Evolutionary conservation across 2,329 filamentous ascomycete genomes (phyloP).

Genomic region (Ophiostoma sp.): DNA sequence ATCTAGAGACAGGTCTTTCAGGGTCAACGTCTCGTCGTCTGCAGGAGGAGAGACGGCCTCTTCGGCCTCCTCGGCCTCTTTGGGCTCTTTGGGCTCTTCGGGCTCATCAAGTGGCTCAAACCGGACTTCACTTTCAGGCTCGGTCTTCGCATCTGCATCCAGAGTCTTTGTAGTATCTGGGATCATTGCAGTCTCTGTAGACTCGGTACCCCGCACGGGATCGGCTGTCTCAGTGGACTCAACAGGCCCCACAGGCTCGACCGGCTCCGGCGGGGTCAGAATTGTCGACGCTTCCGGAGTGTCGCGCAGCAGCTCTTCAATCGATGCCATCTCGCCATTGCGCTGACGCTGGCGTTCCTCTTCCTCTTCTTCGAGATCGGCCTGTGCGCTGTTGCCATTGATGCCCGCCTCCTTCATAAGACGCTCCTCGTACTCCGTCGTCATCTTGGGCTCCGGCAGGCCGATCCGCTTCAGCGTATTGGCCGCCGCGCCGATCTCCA

Average conservation of each 20-base stretch:
- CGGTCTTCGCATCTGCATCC: background rate
- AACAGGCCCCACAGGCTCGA: background rate
- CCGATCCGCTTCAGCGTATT: conserved; percentile 58
- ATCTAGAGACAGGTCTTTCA: conserved; percentile 25
- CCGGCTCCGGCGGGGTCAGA: conserved; percentile 21
- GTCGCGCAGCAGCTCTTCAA: conserved; percentile 55
- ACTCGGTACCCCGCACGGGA: background rate
- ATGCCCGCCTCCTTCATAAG: conserved; percentile 28
- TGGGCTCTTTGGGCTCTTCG: background rate
- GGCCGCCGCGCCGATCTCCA: conserved; percentile 74
- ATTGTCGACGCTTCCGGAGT: conserved; percentile 50
- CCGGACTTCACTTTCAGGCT: background rate
- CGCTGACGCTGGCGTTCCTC: conserved; percentile 9
- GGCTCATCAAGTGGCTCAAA: background rate
- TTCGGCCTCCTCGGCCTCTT: background rate
- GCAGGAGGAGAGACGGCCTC: conserved; percentile 21
- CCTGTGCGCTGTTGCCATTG: conserved; percentile 29
- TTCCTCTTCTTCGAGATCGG: conserved; percentile 37
- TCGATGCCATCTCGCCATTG: conserved; percentile 43
- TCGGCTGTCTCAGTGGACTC: background rate
- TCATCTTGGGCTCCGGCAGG: conserved; percentile 39
- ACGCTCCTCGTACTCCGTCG: conserved; percentile 17
- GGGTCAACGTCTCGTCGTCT: conserved; percentile 28
- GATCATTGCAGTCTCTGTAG: background rate
- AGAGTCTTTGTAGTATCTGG: background rate